These are phyloP conservation scores for Oryza brachyantha DNA, from an alignment of 176 grass and related monocot species.

Conservation along the genomic window DNA sequence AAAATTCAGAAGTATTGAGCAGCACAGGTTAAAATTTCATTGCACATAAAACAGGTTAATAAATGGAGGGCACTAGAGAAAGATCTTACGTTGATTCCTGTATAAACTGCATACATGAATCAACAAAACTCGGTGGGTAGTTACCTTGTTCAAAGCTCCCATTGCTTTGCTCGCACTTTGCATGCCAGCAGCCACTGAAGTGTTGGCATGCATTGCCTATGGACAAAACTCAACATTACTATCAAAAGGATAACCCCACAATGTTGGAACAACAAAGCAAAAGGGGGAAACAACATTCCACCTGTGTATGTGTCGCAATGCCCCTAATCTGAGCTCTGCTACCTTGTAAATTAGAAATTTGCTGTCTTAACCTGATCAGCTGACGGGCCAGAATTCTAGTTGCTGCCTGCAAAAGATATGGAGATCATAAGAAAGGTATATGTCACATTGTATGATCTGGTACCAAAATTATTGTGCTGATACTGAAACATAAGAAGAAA, in stretches of 20 bases:
- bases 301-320: constrained; percentile 87
- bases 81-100: not conserved
- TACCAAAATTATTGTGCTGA: not conserved
- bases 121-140: constrained; percentile 1
- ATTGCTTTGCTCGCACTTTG: constrained; percentile 87
- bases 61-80: constrained; percentile 11
- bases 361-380: constrained; percentile 89
- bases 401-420: constrained; percentile 58
- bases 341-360: constrained; percentile 93
- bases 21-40: not conserved
- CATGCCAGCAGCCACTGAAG: constrained; percentile 87
- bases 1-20: not conserved
- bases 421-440: constrained; percentile 1
- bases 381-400: constrained; percentile 85
- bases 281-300: constrained; percentile 36
- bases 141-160: constrained; percentile 94
- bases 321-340: constrained; percentile 88
- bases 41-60: not conserved
- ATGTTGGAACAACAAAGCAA: constrained; percentile 14
- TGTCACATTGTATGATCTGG: not conserved
- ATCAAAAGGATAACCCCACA: not conserved
- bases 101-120: not conserved
- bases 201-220: constrained; percentile 90
- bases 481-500: constrained; percentile 34
- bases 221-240: constrained; percentile 3